Base-by-base conservation (phyloP, 441 rosid species). In the Mallotus japonicus region DNA sequence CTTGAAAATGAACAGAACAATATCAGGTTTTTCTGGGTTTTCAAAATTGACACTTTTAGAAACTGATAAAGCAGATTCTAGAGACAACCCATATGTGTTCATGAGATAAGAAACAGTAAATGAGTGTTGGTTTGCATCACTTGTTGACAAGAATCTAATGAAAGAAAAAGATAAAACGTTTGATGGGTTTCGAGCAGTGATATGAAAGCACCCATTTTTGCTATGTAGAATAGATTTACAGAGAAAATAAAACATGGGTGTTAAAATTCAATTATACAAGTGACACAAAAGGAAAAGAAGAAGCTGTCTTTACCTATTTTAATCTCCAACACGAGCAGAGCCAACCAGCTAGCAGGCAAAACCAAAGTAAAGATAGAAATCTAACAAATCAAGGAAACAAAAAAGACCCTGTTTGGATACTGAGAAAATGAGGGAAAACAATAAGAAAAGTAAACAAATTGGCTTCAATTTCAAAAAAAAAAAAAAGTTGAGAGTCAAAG, bases 41-140 rank as follows among this genome's bases (percentile, higher is more conserved):
- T 63, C 12, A 44, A 76, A 65, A 15, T 22, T 13, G 24, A 64
- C 51, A 24, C 3, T n/a, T 28, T 65, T 70, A 51, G 78, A 76
- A 56, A 24, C 67, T 11, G 66, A 54, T 5, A 70, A 16, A 16
- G 75, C 79, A 0, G n/a, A n/a, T n/a, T n/a, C n/a, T n/a, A n/a
- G n/a, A n/a, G n/a, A n/a, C n/a, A n/a, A n/a, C n/a, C n/a, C n/a
- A n/a, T n/a, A n/a, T n/a, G n/a, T n/a, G n/a, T n/a, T n/a, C n/a
- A n/a, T n/a, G n/a, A n/a, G n/a, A n/a, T n/a, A n/a, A n/a, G n/a
- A n/a, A n/a, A n/a, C n/a, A n/a, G n/a, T n/a, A n/a, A n/a, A n/a
- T n/a, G n/a, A n/a, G n/a, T n/a, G n/a, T n/a, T n/a, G n/a, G n/a
- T n/a, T n/a, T n/a, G n/a, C n/a, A n/a, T n/a, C n/a, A n/a, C n/a